Evolutionary conservation across 805 yeast species (phyloP), one percentile per base, ranked within the genome.

Genomic region (Ogataea pilisensis): DNA sequence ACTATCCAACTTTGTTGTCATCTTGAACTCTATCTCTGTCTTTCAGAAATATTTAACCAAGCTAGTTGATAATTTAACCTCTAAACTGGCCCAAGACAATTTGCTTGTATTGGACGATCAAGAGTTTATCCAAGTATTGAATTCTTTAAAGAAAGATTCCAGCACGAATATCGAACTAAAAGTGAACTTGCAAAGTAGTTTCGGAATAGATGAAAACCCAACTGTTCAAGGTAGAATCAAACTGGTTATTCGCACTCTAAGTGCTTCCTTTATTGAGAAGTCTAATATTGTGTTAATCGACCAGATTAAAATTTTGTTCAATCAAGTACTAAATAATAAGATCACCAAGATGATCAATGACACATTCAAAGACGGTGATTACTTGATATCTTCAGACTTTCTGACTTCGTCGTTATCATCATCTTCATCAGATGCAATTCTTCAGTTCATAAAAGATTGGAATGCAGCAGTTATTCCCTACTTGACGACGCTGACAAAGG

Each of bases 11-110:
- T 89, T 78, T 55, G 64, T 88, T 31, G 65, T 85, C 1, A 76
- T 82, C 43, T 65, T 89, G 44, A 90, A 91, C 61, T 81, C 95
- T 2, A 67, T 89, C 4, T 78, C 82, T 9, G 64, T 81, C 32
- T 80, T 85, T 19, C 71, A 75, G 18, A 70, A 66, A 7, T 85
- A 86, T 53, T 68, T 85, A 26, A 58, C 63, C 11, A 77, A 75
- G 42, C 61, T 86, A 29, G 49, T 80, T 8, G 63, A 59, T n/a
- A 73, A 75, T 35, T 47, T 76, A 29, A 55, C 57, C 14, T 42
- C 44, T 7, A 55, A 50, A 27, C 37, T 60, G 19, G 51, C 46
- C 7, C 39, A 41, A 12, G 63, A 61, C 30, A 58, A 59, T 27
- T 44, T 65, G 20, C 42, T 65, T 17, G 49, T 63, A 18, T 34